These are phyloP conservation scores for Polygonum aviculare DNA, from an alignment of 148 eudicot genomes.

Conservation along the genomic window DNA sequence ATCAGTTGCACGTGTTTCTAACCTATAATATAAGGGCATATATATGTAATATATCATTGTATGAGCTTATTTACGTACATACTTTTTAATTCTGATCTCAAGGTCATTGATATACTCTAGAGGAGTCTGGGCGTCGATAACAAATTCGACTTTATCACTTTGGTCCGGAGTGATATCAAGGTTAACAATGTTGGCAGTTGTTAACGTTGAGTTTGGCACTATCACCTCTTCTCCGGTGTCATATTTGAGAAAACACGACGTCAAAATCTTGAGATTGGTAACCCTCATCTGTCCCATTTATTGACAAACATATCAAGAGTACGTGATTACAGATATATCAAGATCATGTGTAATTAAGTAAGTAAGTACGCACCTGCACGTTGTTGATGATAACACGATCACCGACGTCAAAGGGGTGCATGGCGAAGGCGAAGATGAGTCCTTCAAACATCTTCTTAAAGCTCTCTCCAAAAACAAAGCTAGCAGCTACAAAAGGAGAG, in stretches of 20 bases:
- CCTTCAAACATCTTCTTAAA: constrained; percentile 45
- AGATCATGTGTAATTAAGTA: too few relatives aligned
- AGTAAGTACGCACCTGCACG: constrained; percentile 2
- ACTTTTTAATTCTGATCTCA: constrained; percentile 3
- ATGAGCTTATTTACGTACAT: too few relatives aligned
- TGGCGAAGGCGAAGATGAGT: constrained; percentile 35
- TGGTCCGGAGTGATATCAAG: not conserved
- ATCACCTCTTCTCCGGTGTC: constrained; percentile 10
- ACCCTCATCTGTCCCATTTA: constrained; percentile 10
- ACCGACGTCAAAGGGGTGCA: constrained; percentile 47
- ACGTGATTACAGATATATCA: too few relatives aligned
- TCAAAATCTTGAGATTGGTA: constrained; percentile 8
- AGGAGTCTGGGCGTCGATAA: not conserved
- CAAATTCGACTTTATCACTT: constrained; percentile 1
- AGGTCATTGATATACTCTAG: not conserved
- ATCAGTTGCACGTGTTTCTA: too few relatives aligned
- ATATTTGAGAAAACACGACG: not conserved
- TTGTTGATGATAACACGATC: constrained; percentile 35
- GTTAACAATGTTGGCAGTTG: constrained; percentile 7
- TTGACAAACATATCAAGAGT: not conserved
- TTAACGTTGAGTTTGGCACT: constrained; percentile 9
- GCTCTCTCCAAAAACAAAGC: constrained; percentile 35
- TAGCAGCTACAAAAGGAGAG: constrained; percentile 37
- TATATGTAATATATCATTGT: too few relatives aligned
- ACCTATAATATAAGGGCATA: too few relatives aligned